Base-by-base conservation (phyloP, 805 yeast genomes). In the Schizosaccharomyces cryophilus region DNA sequence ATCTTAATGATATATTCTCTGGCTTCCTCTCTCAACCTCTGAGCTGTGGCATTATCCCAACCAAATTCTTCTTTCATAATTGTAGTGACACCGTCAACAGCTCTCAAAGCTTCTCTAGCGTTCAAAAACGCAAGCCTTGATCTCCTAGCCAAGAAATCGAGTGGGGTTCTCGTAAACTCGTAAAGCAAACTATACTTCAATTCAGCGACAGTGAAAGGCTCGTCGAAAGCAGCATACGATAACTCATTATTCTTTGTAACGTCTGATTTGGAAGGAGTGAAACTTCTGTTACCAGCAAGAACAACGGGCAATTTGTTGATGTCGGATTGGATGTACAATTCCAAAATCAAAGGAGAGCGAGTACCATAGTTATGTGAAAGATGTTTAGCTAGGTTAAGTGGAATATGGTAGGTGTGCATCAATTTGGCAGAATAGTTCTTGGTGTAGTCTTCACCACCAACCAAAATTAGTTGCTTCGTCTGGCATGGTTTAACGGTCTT, bases 71-170 rank as follows among this genome's bases (percentile, higher is more conserved):
- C 75, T 66, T 82, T 88, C 93, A 89, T 85, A 65, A 87, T 78
- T 66, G 85, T 84, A 60, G 85, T 88, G 47, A 90, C 95, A 64
- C 83, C 84, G 64, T 87, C 94, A 62, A 89, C 82, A 17, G 94
- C 85, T 60, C 74, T 76, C 64, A 82, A 73, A 15, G 96, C 95
- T 65, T 84, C 87, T 71, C 81, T 81, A 54, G 93, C 86, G 73
- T 89, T 89, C 70, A 89, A 77, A 75, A 88, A 90, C 2, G 95
- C 95, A 70, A 87, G 81, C 73, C 97, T 82, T 61, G 90, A 83
- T 77, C 97, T 84, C 77, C 96, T 84, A 62, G 95, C 87, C 65
- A 89, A 76, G 77, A 89, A 87, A 72, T 89, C 97, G 62, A 83
- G 74, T 58, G 95, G 94, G 13, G 89, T 85, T 74, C 94, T 79